Percentiles rank a stretch among this genome's conserved stretches.
Evolutionary conservation across 2,329 filamentous ascomycete species (phyloP).

Genomic region (Penicillium hesseltinei): DNA sequence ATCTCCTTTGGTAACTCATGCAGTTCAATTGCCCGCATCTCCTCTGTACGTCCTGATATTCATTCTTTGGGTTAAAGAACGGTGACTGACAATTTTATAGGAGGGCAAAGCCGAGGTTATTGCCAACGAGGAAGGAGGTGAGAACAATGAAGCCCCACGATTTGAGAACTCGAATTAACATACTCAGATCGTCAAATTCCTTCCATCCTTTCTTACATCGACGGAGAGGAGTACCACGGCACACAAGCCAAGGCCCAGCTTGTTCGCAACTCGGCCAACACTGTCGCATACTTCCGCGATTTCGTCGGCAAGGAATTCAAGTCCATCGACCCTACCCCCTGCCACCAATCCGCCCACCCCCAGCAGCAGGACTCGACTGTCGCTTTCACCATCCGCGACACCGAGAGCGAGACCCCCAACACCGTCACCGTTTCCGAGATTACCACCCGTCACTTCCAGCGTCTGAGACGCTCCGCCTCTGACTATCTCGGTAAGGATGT

Average conservation of each 20-base stretch:
- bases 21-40: constrained; percentile 92
- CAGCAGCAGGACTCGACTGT: constrained; percentile 69
- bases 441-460: constrained; percentile 78
- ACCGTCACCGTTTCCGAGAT: constrained; percentile 76
- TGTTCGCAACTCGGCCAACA: constrained; percentile 88
- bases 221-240: constrained; percentile 95
- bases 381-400: constrained; percentile 81
- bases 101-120: constrained; percentile 97
- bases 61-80: not conserved
- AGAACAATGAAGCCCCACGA: constrained; percentile 32
- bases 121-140: constrained; percentile 96
- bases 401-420: constrained; percentile 62
- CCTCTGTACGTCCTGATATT: constrained; percentile 48
- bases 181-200: constrained; percentile 88
- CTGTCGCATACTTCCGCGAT: constrained; percentile 92
- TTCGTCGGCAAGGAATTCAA: constrained; percentile 95
- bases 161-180: constrained; percentile 18
- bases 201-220: constrained; percentile 87
- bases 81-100: constrained; percentile 34
- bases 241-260: constrained; percentile 93
- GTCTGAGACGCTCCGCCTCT: constrained; percentile 76
- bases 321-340: constrained; percentile 92
- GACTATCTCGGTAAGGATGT: constrained; percentile 92
- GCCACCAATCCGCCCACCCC: constrained; percentile 90
- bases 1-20: constrained; percentile 98